phyloP scores from a whole-genome alignment of 2,329 filamentous ascomycete genomes.

The Fusarium coffeatum region DNA sequence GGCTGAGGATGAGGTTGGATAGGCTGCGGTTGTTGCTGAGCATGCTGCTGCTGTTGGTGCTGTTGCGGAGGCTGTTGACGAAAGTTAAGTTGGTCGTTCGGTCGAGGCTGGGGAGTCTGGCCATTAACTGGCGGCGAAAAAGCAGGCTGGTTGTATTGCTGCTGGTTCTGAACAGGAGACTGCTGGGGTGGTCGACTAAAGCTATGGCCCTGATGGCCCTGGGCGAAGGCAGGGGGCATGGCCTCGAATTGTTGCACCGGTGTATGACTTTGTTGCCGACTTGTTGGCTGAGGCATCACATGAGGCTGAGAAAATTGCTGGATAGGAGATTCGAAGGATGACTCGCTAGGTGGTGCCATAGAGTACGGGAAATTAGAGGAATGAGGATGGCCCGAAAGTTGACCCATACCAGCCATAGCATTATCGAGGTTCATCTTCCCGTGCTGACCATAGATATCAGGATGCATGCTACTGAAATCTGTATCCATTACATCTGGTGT shows the following conservation, averaged over 20 bases:
- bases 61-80: constrained; percentile 40
- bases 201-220: constrained; percentile 44
- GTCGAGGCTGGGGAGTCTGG: constrained; percentile 44
- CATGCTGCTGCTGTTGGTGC: constrained; percentile 25
- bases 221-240: constrained; percentile 45
- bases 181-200: constrained; percentile 47
- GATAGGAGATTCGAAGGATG: constrained; percentile 50
- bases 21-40: constrained; percentile 34
- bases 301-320: constrained; percentile 51
- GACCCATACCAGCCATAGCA: constrained; percentile 48
- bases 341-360: constrained; percentile 50
- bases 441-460: constrained; percentile 54
- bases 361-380: constrained; percentile 52
- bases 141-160: constrained; percentile 40
- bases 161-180: constrained; percentile 48
- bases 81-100: constrained; percentile 40
- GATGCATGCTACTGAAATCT: constrained; percentile 52
- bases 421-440: constrained; percentile 48
- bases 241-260: constrained; percentile 50
- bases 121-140: constrained; percentile 45
- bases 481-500: constrained; percentile 54
- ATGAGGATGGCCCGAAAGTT: constrained; percentile 49
- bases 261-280: constrained; percentile 50
- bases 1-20: constrained; percentile 38
- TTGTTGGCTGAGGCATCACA: constrained; percentile 49